A percentile compares a stretch with the other conserved stretches of the same genome.
These are phyloP conservation scores for Pulchroboletus neoregius DNA, from an alignment of 1,284 basidiomycete species.

Conservation along the genomic window DNA sequence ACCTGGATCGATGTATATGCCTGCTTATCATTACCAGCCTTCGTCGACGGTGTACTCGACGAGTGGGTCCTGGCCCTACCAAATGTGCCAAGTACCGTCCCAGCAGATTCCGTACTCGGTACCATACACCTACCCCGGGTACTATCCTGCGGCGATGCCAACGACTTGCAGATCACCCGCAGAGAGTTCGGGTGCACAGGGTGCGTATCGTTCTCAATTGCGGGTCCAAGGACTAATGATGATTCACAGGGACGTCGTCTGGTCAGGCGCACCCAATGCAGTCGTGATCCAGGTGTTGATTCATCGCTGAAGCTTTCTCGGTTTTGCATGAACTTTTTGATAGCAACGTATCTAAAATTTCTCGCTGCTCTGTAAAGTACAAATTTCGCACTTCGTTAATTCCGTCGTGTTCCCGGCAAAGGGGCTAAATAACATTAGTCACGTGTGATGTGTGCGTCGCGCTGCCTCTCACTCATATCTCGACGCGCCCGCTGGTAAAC, in stretches of 20 bases:
- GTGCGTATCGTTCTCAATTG: slow-evolving; percentile 27
- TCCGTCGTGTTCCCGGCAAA: background rate
- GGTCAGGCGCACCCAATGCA: slow-evolving; percentile 13
- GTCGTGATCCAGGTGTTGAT: slow-evolving; percentile 12
- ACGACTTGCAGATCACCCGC: slow-evolving; percentile 15
- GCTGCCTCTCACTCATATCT: background rate
- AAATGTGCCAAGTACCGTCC: slow-evolving; percentile 16
- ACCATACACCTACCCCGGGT: slow-evolving; percentile 20
- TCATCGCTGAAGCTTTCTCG: background rate
- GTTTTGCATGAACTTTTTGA: slow-evolving; percentile 13
- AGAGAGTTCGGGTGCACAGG: slow-evolving; percentile 20
- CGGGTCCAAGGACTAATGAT: slow-evolving; percentile 24
- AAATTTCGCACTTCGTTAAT: slow-evolving; percentile 14
- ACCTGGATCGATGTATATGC: slow-evolving; percentile 19
- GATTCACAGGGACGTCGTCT: slow-evolving; percentile 22
- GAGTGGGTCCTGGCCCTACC: slow-evolving; percentile 36
- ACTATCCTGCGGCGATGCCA: slow-evolving; percentile 16
- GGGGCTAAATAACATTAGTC: background rate
- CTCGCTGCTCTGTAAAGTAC: slow-evolving; percentile 21
- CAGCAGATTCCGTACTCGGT: slow-evolving; percentile 20
- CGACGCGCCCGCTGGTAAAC: too few species aligned
- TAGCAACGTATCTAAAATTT: slow-evolving; percentile 6
- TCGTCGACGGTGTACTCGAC: slow-evolving; percentile 22
- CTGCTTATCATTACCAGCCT: slow-evolving; percentile 25
- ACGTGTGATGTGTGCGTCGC: too few species aligned